Evolutionary conservation across 2,329 filamentous ascomycete species (phyloP).

Genomic region (Teratosphaeria gauchensis): DNA sequence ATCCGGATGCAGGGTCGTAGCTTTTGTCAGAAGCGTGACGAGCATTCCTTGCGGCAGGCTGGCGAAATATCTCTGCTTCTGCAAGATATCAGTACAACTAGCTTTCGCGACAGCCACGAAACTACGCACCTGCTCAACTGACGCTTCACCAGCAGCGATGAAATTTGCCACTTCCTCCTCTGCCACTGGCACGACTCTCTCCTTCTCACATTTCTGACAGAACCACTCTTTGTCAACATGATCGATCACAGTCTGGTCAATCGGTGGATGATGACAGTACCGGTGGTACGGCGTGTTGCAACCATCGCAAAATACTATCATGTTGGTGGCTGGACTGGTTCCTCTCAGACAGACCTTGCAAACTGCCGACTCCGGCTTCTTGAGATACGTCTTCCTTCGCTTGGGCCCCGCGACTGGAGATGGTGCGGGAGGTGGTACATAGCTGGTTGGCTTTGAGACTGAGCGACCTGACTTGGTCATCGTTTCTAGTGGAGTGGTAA

Average conservation of each 20-base stretch:
- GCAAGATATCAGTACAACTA: constrained; percentile 1
- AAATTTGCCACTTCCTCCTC: constrained; percentile 33
- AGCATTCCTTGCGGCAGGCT: constrained; percentile 52
- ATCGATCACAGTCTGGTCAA: constrained; percentile 58
- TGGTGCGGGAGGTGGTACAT: constrained; percentile 46
- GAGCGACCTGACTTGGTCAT: constrained; percentile 68
- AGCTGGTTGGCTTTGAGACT: constrained; percentile 55
- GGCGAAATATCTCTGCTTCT: constrained; percentile 44
- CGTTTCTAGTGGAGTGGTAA: constrained; percentile 49
- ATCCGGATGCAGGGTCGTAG: constrained; percentile 52
- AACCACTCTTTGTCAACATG: constrained; percentile 62
- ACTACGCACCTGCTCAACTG: constrained; percentile 32
- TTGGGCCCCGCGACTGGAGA: constrained; percentile 38
- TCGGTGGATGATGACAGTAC: constrained; percentile 66
- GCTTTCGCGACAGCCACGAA: neutral
- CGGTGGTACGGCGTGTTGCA: constrained; percentile 76
- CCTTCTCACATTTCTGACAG: constrained; percentile 52
- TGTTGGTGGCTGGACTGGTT: constrained; percentile 61
- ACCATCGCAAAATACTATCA: constrained; percentile 77
- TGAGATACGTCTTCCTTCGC: constrained; percentile 48
- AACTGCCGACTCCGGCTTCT: constrained; percentile 47
- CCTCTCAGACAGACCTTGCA: constrained; percentile 66
- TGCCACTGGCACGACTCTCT: constrained; percentile 33
- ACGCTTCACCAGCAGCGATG: constrained; percentile 29
- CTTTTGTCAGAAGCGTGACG: constrained; percentile 54